These are phyloP conservation scores for Penicillium sp. DNA, from an alignment of 2,329 filamentous ascomycete genomes.

Conservation along the genomic window DNA sequence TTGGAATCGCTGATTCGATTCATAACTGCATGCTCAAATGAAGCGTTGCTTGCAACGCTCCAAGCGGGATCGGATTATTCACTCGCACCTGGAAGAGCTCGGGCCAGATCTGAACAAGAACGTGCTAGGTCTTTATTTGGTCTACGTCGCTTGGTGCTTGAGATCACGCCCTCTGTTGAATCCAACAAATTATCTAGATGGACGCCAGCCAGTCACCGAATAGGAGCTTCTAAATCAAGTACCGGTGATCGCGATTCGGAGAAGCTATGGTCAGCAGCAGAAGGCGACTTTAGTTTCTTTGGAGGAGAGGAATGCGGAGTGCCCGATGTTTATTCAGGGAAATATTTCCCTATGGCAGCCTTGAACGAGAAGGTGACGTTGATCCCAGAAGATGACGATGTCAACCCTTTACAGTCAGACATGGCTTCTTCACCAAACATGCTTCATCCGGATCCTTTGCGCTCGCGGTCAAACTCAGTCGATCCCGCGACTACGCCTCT, in stretches of 20 bases:
- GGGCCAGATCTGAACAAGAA: constrained; percentile 42
- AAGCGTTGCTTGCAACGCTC: constrained; percentile 45
- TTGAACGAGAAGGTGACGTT: constrained; percentile 41
- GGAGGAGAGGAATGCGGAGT: constrained; percentile 49
- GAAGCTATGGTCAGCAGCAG: constrained; percentile 51
- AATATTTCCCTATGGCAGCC: constrained; percentile 37
- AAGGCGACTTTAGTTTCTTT: constrained; percentile 55
- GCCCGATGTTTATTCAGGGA: constrained; percentile 38
- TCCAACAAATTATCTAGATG: constrained; percentile 25
- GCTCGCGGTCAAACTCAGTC: too few species aligned
- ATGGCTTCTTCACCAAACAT: too few species aligned
- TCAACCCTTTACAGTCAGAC: too few species aligned
- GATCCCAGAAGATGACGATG: too few species aligned
- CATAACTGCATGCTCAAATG: constrained; percentile 50
- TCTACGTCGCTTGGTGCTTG: constrained; percentile 47
- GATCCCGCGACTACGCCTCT: too few species aligned
- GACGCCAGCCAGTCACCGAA: constrained; percentile 41
- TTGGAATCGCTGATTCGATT: constrained; percentile 44
- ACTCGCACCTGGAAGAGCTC: constrained; percentile 49
- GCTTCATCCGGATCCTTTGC: too few species aligned
- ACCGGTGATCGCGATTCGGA: constrained; percentile 54
- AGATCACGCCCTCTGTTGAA: constrained; percentile 40
- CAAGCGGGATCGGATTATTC: constrained; percentile 50
- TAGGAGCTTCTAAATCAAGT: too few species aligned
- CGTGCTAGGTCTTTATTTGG: constrained; percentile 48